Base-by-base conservation (phyloP, 495 filamentous ascomycete species). In the Xylaria acuta region DNA sequence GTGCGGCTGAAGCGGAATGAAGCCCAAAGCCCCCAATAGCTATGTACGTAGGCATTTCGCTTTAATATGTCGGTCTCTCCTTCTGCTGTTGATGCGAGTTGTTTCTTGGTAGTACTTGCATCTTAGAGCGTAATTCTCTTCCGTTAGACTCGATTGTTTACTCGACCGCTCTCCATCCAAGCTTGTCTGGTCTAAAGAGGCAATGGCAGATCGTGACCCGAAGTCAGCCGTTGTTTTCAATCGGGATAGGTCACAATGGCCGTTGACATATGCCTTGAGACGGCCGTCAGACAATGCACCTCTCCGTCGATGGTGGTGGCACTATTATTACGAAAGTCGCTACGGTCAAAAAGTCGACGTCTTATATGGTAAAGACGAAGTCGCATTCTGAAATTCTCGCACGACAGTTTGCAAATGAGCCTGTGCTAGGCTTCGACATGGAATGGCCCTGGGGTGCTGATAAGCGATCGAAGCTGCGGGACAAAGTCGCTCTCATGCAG, bases 391-490 rank as follows among this genome's bases (percentile, higher is more conserved):
- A 76, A 41, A 81, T 88, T 1, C 38, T 80, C 22, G 85, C 89
- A 1, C 82, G 85, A 32, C 82, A 88, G 14, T 92, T 95, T 66
- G 78, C 89, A 32, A 69, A 88, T 3, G 86, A 92, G 72, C 82
- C 86, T 54, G 82, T 94, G 6, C 72, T 94, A 34, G 90, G 91
- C 4, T 93, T 94, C 72, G 92, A 94, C 76, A 87, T 94, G 81
- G 92, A 94, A 80, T 94, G 92, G 92, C 82, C 85, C 72, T 75
- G 86, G 25, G 78, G 85, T 20, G 78, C 84, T 30, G 75, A 77
- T 14, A 74, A 70, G 58, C 74, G 76, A 67, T 75, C 83, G 66
- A 82, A 82, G 22, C 82, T 86, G 60, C 88, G 85, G 69, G 82
- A 85, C 47, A 91, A 93, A 66, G 82, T 92, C 0, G 88, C 89